Base-by-base conservation (phyloP, 805 yeast genomes). In the Wickerhamomyces alni region DNA sequence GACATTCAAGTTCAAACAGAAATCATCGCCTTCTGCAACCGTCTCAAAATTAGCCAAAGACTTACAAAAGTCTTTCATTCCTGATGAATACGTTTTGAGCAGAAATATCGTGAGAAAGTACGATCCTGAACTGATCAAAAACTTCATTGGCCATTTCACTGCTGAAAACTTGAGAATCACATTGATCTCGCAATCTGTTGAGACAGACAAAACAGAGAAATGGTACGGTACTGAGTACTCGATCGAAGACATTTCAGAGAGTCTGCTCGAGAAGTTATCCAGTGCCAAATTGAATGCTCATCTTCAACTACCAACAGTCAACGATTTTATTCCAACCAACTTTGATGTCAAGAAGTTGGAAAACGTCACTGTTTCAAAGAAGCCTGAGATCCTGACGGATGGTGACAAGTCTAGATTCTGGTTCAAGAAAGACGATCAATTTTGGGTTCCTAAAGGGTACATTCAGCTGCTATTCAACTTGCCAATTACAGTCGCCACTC, bases 151-250 rank as follows among this genome's bases (percentile, higher is more conserved):
- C 1, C 65, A 66, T 41, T 66, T 91, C 40, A 70, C 55, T 30
- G 72, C 80, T 0, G 66, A 72, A 17, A 87, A 86, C 48, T 74
- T 83, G 50, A 71, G 87, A 44, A 65, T 76, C 5, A 63, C 70
- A 33, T 56, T 89, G 19, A 65, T 77, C 12, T 67, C 75, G 24
- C 80, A 66, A 59, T 74, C 58, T 47, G 68, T 76, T 38, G 70
- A 69, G 7, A 70, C 78, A 3, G 72, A 72, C 39, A 46, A 62
- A 13, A 67, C 55, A 17, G 99, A 91, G 58, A 70, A 77, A 53
- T 91, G 96, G 96, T 91, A 93, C 56, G 96, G 95, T 4, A 87
- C 97, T 0, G 83, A 84, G 49, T 86, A 87, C 57, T 62, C 73
- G 3, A 58, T 72, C 32, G 67, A 62, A 10, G 63, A 66, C 13